Conservation (phyloP, 805 yeast genomes). For the Ogataea pini region DNA sequence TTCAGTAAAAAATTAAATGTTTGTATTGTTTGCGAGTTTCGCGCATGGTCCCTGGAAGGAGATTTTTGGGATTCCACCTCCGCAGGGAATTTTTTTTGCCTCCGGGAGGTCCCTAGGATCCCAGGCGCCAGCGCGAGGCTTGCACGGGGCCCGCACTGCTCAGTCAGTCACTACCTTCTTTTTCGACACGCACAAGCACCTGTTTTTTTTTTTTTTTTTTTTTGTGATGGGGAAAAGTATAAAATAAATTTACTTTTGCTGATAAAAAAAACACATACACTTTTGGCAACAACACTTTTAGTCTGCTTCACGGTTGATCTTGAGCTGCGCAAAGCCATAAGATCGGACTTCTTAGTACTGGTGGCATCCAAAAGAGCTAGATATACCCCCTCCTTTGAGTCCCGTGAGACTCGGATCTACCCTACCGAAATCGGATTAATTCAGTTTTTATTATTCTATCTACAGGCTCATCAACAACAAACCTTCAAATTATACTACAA, state of each 20-base stretch:
- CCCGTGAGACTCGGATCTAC: constrained; percentile 1
- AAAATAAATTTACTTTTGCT: not conserved
- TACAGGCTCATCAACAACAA: too few relatives aligned
- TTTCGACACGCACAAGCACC: not conserved
- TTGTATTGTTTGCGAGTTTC: not conserved
- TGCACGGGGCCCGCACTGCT: too few relatives aligned
- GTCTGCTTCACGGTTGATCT: not conserved
- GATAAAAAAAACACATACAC: constrained; percentile 1
- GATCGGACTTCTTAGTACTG: not conserved
- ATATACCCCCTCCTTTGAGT: not conserved
- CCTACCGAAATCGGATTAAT: not conserved
- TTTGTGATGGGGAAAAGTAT: not conserved
- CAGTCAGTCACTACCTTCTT: not conserved
- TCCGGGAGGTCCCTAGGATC: too few relatives aligned
- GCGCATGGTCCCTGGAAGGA: not conserved
- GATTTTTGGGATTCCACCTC: too few relatives aligned
- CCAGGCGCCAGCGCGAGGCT: not conserved
- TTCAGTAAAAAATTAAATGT: not conserved
- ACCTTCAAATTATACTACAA: too few relatives aligned
- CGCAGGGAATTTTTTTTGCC: too few relatives aligned
- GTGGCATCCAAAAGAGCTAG: not conserved
- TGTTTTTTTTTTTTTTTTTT: not conserved
- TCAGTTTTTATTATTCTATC: not conserved
- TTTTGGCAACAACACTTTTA: not conserved
- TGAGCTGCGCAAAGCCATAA: not conserved